phyloP scores from a whole-genome alignment of 2,329 filamentous ascomycete species.

The Penicillium occitanis region DNA sequence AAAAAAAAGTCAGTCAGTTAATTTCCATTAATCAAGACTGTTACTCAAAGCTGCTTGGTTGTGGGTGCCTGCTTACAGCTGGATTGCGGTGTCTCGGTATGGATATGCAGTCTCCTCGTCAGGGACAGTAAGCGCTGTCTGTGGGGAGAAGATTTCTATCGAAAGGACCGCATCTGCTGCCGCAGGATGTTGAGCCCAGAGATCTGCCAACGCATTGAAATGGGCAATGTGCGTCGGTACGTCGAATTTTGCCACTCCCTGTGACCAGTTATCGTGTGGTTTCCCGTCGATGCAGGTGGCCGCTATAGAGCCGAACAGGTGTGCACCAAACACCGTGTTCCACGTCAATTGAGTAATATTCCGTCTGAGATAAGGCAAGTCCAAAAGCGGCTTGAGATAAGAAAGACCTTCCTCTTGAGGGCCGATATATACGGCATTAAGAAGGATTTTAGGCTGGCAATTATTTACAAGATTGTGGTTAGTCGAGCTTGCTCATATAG shows the following conservation, averaged over 20 bases:
- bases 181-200: not conserved
- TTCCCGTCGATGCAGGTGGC: not conserved
- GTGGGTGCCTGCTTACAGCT: not conserved
- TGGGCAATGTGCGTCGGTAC: not conserved
- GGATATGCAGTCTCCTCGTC: not conserved
- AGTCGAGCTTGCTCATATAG: not conserved
- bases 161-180: not conserved
- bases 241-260: not conserved
- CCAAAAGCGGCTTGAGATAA: not conserved
- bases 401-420: not conserved
- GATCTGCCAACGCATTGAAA: not conserved
- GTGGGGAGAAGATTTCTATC: not conserved
- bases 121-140: not conserved
- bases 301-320: not conserved
- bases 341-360: not conserved
- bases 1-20: not conserved
- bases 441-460: not conserved
- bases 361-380: not conserved
- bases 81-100: not conserved
- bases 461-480: not conserved
- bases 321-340: not conserved
- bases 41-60: not conserved
- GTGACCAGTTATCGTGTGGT: not conserved
- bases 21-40: not conserved
- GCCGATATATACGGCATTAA: not conserved